Evolutionary conservation across 495 filamentous ascomycete species (phyloP).

Genomic region (Hypoxylon cercidicola): DNA sequence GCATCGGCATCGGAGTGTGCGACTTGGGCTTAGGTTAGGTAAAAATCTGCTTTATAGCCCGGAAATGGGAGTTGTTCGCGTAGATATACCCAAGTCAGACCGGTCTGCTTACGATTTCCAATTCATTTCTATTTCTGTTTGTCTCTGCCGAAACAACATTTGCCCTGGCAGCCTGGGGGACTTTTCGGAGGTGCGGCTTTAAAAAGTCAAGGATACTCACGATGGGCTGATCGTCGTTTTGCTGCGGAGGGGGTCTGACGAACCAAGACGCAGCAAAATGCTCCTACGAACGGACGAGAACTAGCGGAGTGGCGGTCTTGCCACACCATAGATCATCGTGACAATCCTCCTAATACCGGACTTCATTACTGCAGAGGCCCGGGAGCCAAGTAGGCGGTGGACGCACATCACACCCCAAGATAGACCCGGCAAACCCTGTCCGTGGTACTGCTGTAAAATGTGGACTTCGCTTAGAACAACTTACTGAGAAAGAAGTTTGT

Average conservation of each 20-base stretch:
- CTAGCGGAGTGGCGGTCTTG: constrained; percentile 35
- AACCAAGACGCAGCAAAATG: constrained; percentile 24
- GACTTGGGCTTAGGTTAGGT: constrained; percentile 23
- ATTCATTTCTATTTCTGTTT: constrained; percentile 19
- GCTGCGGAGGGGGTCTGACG: constrained; percentile 29
- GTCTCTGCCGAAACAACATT: constrained; percentile 7
- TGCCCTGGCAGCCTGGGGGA: constrained; percentile 11
- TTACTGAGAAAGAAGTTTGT: constrained; percentile 1
- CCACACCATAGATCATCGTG: constrained; percentile 43
- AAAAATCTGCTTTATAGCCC: constrained; percentile 16
- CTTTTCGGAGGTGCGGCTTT: constrained; percentile 37
- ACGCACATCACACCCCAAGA: constrained; percentile 30
- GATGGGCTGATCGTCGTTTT: constrained; percentile 32
- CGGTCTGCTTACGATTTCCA: constrained; percentile 10
- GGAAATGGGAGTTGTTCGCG: constrained; percentile 35
- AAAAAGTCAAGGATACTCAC: background rate
- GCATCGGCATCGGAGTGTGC: constrained; percentile 8
- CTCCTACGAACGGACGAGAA: constrained; percentile 5
- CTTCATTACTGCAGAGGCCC: constrained; percentile 28
- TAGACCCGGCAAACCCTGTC: constrained; percentile 23
- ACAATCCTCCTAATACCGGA: constrained; percentile 42
- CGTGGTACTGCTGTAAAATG: constrained; percentile 34
- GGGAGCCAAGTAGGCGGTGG: constrained; percentile 39
- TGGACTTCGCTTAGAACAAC: constrained; percentile 29
- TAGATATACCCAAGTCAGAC: constrained; percentile 38